Evolutionary conservation across 805 yeast species (phyloP).

Genomic region (Pichia cabralensis): DNA sequence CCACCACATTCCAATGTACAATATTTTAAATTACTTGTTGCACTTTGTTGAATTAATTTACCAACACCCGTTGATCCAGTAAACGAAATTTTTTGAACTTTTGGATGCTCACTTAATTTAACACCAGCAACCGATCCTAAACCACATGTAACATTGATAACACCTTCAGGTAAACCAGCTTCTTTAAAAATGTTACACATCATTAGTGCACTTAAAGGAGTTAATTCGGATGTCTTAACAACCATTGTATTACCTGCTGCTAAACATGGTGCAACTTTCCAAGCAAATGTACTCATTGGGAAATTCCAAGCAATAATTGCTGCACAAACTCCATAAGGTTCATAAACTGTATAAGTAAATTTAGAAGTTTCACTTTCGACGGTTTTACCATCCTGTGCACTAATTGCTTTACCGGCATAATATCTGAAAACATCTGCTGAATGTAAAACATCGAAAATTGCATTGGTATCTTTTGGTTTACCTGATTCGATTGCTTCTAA

Average conservation of each 20-base stretch:
- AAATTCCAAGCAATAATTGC: slow-evolving; percentile 69
- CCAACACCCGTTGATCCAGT: slow-evolving; percentile 70
- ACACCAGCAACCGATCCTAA: slow-evolving; percentile 53
- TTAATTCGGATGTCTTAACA: slow-evolving; percentile 54
- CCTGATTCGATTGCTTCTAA: slow-evolving; percentile 54
- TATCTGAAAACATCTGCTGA: slow-evolving; percentile 48
- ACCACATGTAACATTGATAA: slow-evolving; percentile 52
- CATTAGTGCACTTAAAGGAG: slow-evolving; percentile 56
- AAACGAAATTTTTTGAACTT: slow-evolving; percentile 53
- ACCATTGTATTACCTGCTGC: slow-evolving; percentile 59
- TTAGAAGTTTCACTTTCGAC: slow-evolving; percentile 49
- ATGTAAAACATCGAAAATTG: slow-evolving; percentile 50
- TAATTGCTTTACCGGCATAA: slow-evolving; percentile 71
- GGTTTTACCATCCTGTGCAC: slow-evolving; percentile 48
- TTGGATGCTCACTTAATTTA: slow-evolving; percentile 46
- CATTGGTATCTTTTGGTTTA: slow-evolving; percentile 42
- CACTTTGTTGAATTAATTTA: slow-evolving; percentile 66
- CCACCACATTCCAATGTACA: slow-evolving; percentile 95
- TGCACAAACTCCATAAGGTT: slow-evolving; percentile 63
- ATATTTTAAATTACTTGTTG: slow-evolving; percentile 80
- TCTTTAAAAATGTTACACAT: slow-evolving; percentile 42
- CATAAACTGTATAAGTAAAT: slow-evolving; percentile 52
- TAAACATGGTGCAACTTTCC: slow-evolving; percentile 62
- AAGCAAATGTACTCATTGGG: slow-evolving; percentile 57
- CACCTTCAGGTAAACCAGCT: slow-evolving; percentile 59